These are phyloP conservation scores for Pulveroboletus sp. DNA, from an alignment of 768 basidiomycete species.

Conservation along the genomic window DNA sequence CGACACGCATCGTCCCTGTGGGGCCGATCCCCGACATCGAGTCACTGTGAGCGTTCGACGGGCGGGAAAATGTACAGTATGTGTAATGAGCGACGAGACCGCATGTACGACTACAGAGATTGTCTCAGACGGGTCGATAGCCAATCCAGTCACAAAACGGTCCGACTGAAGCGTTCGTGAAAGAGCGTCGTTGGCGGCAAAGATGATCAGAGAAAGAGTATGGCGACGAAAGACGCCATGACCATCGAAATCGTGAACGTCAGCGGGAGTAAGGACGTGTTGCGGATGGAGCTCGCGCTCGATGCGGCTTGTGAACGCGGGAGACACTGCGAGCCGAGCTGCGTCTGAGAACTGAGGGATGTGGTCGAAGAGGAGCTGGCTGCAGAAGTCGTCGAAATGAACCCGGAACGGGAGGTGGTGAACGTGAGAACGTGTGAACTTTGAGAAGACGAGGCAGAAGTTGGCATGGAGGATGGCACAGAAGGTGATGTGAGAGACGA, in stretches of 20 bases:
- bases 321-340: constrained; percentile 25
- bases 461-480: background rate
- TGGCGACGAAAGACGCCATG: constrained; percentile 23
- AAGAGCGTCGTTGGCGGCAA: background rate
- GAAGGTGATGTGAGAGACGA: background rate
- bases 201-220: constrained; percentile 21
- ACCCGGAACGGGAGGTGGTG: background rate
- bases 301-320: background rate
- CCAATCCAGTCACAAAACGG: background rate
- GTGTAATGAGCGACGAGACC: background rate
- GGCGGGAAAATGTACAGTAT: background rate
- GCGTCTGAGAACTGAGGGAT: constrained; percentile 13
- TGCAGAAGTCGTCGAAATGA: background rate
- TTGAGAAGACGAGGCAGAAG: background rate
- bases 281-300: constrained; percentile 7
- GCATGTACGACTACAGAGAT: constrained; percentile 5
- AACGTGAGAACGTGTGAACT: background rate
- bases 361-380: background rate
- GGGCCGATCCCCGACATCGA: constrained; percentile 71
- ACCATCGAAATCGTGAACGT: constrained; percentile 25
- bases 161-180: background rate
- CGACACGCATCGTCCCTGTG: constrained; percentile 66
- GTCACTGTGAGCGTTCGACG: constrained; percentile 40
- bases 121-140: background rate
- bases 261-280: constrained; percentile 13